phyloP scores from a whole-genome alignment of 805 yeast species.

The Myxozyma lipomycoides region DNA sequence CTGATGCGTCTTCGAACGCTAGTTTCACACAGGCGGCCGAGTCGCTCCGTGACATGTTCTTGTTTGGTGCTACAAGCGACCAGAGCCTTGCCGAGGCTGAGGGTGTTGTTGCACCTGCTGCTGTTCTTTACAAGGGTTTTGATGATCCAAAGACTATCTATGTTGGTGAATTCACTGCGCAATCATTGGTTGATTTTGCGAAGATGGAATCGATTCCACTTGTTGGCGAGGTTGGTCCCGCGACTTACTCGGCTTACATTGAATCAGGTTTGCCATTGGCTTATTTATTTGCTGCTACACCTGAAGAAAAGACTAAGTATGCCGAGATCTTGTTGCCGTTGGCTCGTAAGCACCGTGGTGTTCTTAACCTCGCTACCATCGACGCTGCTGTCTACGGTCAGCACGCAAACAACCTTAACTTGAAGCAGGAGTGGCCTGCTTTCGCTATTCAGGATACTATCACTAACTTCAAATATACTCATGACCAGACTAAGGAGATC shows the following conservation, averaged over 20 bases:
- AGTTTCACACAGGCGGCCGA: slow-evolving; percentile 65
- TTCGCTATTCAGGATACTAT: slow-evolving; percentile 77
- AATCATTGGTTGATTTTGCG: slow-evolving; percentile 48
- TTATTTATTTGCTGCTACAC: slow-evolving; percentile 75
- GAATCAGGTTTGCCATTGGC: slow-evolving; percentile 71
- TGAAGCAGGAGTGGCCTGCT: slow-evolving; percentile 83
- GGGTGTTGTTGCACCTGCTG: slow-evolving; percentile 44
- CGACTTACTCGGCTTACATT: slow-evolving; percentile 72
- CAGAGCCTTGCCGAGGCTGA: slow-evolving; percentile 42
- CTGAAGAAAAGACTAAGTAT: slow-evolving; percentile 60
- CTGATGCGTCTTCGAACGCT: slow-evolving; percentile 50
- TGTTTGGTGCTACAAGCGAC: slow-evolving; percentile 52
- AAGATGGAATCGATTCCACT: slow-evolving; percentile 67
- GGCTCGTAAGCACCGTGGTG: slow-evolving; percentile 74
- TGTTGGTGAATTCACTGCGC: slow-evolving; percentile 36
- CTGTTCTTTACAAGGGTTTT: slow-evolving; percentile 42
- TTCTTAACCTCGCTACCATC: slow-evolving; percentile 80
- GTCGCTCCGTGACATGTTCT: slow-evolving; percentile 55
- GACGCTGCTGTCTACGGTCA: slow-evolving; percentile 75
- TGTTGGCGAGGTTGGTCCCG: slow-evolving; percentile 82
- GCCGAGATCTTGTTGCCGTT: slow-evolving; percentile 52
- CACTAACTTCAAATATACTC: slow-evolving; percentile 71
- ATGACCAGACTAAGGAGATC: slow-evolving; percentile 55
- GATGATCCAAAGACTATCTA: slow-evolving; percentile 36
- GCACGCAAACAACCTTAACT: slow-evolving; percentile 82